Evolutionary conservation across 2,329 filamentous ascomycete species (phyloP).

Genomic region (Laburnicola sp.): DNA sequence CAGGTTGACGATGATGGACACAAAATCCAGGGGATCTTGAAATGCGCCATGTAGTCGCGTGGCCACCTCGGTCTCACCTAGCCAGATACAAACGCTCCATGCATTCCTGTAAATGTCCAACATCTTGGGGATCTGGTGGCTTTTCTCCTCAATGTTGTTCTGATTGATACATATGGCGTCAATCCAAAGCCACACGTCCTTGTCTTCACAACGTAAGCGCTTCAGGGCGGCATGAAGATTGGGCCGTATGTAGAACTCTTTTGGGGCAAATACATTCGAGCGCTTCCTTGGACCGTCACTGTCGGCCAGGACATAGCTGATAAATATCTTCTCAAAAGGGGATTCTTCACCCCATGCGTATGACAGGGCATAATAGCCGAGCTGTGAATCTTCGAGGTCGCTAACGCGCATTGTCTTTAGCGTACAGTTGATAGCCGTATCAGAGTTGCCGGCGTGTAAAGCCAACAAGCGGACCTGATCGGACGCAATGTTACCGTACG

Average conservation of each 20-base stretch:
- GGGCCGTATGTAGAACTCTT: background rate
- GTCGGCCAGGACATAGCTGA: background rate
- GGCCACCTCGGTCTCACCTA: slow-evolving; percentile 9
- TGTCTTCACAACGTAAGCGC: background rate
- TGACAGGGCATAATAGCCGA: background rate
- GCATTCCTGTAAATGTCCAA: background rate
- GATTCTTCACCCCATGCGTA: background rate
- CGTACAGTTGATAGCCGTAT: background rate
- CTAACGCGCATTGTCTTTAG: background rate
- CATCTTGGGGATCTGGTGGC: slow-evolving; percentile 7
- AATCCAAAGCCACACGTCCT: slow-evolving; percentile 9
- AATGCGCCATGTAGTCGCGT: too few relatives aligned
- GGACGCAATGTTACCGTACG: too few relatives aligned
- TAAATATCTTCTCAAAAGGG: background rate
- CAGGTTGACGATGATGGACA: background rate
- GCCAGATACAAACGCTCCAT: slow-evolving; percentile 1
- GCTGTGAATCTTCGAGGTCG: background rate
- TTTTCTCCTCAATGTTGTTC: background rate
- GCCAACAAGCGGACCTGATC: background rate
- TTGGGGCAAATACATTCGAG: background rate
- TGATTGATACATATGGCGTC: slow-evolving; percentile 13
- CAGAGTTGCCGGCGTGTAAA: background rate
- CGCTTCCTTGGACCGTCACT: background rate
- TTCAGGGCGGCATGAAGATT: background rate
- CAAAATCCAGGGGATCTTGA: background rate